phyloP scores from a whole-genome alignment of 257 asterid species.

The Nicotiana obtusifolia region DNA sequence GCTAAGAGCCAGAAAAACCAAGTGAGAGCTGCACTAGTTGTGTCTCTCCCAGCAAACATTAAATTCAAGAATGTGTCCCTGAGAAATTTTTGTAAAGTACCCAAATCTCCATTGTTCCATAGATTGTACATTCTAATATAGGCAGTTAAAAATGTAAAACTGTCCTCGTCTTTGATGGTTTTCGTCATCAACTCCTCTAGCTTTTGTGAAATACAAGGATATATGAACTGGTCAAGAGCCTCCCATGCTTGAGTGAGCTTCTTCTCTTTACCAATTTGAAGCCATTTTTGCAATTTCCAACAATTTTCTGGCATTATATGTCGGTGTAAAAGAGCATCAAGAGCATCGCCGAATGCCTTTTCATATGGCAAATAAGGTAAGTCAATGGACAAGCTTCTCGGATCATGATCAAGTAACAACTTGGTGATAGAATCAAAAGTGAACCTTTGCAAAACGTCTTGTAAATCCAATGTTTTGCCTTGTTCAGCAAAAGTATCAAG shows the following conservation, averaged over 20 bases:
- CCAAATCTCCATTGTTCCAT: neutral
- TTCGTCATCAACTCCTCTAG: neutral
- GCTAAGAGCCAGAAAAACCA: constrained; percentile 7
- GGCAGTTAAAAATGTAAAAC: neutral
- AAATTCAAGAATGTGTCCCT: constrained; percentile 2
- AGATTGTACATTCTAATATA: neutral
- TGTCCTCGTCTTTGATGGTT: neutral
- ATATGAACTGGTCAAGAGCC: neutral
- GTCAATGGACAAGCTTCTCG: neutral
- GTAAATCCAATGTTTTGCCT: neutral
- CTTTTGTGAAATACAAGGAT: neutral
- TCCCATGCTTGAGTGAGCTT: neutral
- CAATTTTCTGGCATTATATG: neutral
- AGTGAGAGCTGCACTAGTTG: constrained; percentile 1
- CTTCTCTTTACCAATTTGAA: constrained; percentile 4
- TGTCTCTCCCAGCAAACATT: constrained; percentile 1
- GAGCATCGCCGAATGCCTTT: neutral
- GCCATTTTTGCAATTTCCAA: constrained; percentile 6
- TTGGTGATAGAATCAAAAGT: neutral
- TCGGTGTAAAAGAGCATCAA: neutral
- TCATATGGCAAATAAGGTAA: neutral
- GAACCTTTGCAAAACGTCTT: constrained; percentile 6
- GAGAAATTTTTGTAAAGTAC: neutral
- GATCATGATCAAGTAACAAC: constrained; percentile 6
- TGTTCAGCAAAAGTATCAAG: neutral